Base-by-base conservation (phyloP, 352 stramenopile species). In the Globisporangium polare region DNA sequence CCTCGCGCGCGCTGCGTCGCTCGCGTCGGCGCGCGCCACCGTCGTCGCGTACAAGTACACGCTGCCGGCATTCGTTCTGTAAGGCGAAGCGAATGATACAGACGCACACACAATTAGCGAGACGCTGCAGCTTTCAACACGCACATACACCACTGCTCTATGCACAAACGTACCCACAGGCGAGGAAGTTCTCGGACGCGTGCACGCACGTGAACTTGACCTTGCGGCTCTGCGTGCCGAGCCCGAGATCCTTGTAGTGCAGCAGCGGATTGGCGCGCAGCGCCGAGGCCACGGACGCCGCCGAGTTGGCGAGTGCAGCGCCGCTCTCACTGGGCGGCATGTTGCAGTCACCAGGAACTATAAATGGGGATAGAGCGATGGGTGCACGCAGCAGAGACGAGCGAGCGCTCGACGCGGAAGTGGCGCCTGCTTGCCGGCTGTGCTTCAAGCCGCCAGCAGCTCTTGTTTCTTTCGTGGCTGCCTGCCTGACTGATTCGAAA, bases 21-120 rank as follows among this genome's bases (percentile, higher is more conserved):
- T 37, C 22, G 58, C 42, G 20, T 86, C 76, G 5, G 57, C 59
- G 18, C 73, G 71, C 29, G 73, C 58, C 13, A 66, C 68, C 7
- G 85, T 89, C 60, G 81, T 91, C 37, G 80, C 86, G 59, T 92
- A 94, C 37, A 95, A 67, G 54, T 87, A 93, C 47, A 95, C 85
- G 29, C 75, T 92, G 5, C 86, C 86, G 63, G 89, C 92, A 61
- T 71, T 94, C 49, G 83, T 71, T 90, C 55, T 68, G 47, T 8
- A 45, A 17, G 39, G 41, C 22, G 5, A 29, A 33, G 13, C 58
- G n/a, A 45, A 27, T n/a, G 20, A 35, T 18, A 22, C 17, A 46
- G n/a, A n/a, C 5, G 5, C 24, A 9, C 33, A 53, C 2, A 13
- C 49, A 27, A 46, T 39, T n/a, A n/a, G n/a, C n/a, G 22, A 33